These are phyloP conservation scores for Auriculariales sp. DNA, from an alignment of 768 basidiomycete genomes.

Conservation along the genomic window DNA sequence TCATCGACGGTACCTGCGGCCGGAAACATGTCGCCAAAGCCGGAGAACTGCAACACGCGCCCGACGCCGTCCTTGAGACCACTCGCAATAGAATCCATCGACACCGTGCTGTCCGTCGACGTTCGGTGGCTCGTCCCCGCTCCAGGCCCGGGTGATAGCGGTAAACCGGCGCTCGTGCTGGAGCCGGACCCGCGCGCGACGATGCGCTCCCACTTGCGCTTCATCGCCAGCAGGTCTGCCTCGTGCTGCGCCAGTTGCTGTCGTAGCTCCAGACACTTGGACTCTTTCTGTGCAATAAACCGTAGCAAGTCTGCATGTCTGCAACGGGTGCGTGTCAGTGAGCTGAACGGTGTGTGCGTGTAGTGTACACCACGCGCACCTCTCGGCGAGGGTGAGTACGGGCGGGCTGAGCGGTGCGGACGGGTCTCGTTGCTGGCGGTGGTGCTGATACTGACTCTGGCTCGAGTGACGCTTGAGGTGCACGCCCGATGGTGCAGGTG, in stretches of 20 bases:
- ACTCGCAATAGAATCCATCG: too few relatives aligned
- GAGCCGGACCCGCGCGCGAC: constrained; percentile 41
- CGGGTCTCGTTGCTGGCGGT: not conserved
- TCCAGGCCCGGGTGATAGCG: too few relatives aligned
- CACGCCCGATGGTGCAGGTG: constrained; percentile 24
- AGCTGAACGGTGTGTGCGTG: not conserved
- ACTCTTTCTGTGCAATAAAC: constrained; percentile 78
- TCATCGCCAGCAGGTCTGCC: constrained; percentile 55
- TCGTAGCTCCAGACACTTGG: constrained; percentile 67
- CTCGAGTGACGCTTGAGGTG: constrained; percentile 6
- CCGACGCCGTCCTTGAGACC: not conserved
- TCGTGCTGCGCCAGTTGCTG: constrained; percentile 61
- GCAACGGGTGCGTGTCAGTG: not conserved
- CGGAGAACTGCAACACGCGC: not conserved
- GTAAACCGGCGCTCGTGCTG: too few relatives aligned
- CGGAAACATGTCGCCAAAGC: not conserved
- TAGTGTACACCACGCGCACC: constrained; percentile 28
- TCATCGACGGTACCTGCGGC: too few relatives aligned
- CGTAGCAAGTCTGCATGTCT: constrained; percentile 74
- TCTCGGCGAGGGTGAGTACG: constrained; percentile 50
- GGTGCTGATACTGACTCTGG: not conserved
- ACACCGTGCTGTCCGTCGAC: too few relatives aligned
- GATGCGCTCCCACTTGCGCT: constrained; percentile 75
- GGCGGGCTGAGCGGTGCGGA: constrained; percentile 17
- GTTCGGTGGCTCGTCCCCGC: too few relatives aligned